These are phyloP conservation scores for Pyrenochaeta sp. DNA, from an alignment of 2,329 filamentous ascomycete species.

Conservation along the genomic window DNA sequence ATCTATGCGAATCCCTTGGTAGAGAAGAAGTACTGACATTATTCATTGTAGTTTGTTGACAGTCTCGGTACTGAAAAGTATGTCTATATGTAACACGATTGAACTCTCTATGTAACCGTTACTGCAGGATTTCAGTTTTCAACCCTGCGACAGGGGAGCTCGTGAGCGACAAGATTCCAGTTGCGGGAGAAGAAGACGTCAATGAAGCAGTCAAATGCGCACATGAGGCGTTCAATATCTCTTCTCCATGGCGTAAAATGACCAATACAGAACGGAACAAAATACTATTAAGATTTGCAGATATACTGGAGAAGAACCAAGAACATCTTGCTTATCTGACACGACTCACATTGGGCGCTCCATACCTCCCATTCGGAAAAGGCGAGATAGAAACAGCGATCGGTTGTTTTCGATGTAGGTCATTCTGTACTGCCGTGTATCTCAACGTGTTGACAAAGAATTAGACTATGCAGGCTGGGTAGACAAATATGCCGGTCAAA, in stretches of 20 bases:
- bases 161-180: slow-evolving; percentile 7
- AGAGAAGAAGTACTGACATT: too few relatives aligned
- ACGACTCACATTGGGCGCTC: background rate
- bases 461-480: too few relatives aligned
- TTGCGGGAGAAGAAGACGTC: slow-evolving; percentile 11
- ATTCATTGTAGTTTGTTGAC: too few relatives aligned
- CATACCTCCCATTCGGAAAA: background rate
- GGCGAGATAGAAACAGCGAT: slow-evolving; percentile 3
- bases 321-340: background rate
- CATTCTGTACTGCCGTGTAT: too few relatives aligned
- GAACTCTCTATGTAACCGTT: too few relatives aligned
- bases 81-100: too few relatives aligned
- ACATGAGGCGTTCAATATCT: background rate
- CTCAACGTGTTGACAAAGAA: too few relatives aligned
- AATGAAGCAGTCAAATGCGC: slow-evolving; percentile 14
- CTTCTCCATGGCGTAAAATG: background rate
- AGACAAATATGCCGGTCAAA: too few relatives aligned
- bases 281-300: background rate
- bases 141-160: slow-evolving; percentile 9
- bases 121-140: slow-evolving; percentile 5
- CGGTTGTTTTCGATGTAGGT: slow-evolving; percentile 4
- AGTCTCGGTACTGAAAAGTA: too few relatives aligned
- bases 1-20: too few relatives aligned
- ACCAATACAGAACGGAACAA: background rate
- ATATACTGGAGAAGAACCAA: background rate